These are phyloP conservation scores for Pleurotus pulmonarius DNA, from an alignment of 768 basidiomycete species.

Conservation along the genomic window DNA sequence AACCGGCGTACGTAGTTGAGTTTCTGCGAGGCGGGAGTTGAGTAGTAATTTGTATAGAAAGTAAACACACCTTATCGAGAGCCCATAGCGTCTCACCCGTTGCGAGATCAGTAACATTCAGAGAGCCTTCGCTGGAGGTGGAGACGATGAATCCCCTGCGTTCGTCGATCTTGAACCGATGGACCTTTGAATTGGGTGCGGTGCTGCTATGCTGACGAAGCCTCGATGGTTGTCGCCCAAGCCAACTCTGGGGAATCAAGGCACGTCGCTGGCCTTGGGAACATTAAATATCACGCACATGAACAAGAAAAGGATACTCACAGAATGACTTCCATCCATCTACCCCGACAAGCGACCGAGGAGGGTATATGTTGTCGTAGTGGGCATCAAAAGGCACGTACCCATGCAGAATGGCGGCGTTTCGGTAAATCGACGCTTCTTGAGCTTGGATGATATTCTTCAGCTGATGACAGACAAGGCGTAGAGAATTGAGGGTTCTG, in stretches of 20 bases:
- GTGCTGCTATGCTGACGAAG: constrained; percentile 24
- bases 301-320: constrained; percentile 26
- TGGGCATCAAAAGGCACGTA: neutral
- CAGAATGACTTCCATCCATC: constrained; percentile 59
- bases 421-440: constrained; percentile 50
- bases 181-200: constrained; percentile 37
- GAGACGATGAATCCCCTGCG: constrained; percentile 54
- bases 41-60: no score
- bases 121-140: constrained; percentile 51
- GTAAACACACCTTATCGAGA: constrained; percentile 42
- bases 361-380: constrained; percentile 24
- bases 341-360: constrained; percentile 33
- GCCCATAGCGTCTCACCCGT: constrained; percentile 54
- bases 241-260: constrained; percentile 50
- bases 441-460: constrained; percentile 42
- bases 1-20: constrained; percentile 48
- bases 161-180: constrained; percentile 78
- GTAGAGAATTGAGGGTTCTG: constrained; percentile 31
- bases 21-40: neutral
- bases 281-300: neutral
- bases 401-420: constrained; percentile 49
- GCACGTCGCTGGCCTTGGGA: constrained; percentile 40
- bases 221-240: constrained; percentile 42
- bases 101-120: constrained; percentile 55
- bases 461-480: constrained; percentile 41